Evolutionary conservation across 2,329 filamentous ascomycete species (phyloP).

Genomic region (Aphanocladium album): DNA sequence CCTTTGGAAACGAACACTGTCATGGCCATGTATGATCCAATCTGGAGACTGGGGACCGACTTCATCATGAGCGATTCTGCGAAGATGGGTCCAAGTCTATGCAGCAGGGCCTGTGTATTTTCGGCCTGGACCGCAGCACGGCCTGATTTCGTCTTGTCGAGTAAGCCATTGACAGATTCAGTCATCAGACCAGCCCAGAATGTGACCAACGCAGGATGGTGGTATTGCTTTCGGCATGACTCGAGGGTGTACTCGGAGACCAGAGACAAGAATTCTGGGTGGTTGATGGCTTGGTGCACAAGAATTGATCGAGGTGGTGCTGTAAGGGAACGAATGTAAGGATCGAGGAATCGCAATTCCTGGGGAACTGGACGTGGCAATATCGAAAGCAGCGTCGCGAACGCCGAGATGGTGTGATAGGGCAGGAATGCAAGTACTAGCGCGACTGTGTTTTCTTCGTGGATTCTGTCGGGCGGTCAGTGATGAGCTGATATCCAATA

Average conservation of each 20-base stretch:
- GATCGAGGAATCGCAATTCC: conserved; percentile 77
- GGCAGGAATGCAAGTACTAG: conserved; percentile 85
- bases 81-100: conserved; percentile 61
- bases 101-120: conserved; percentile 74
- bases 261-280: conserved; percentile 66
- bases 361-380: conserved; percentile 69
- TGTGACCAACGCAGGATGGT: conserved; percentile 71
- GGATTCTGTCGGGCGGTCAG: conserved; percentile 54
- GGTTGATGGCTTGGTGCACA: conserved; percentile 77
- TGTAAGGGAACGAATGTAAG: conserved; percentile 75
- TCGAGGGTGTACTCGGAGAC: conserved; percentile 76
- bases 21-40: conserved; percentile 88
- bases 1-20: conserved; percentile 82
- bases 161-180: conserved; percentile 76
- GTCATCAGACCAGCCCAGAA: conserved; percentile 91
- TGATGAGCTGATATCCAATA: conserved; percentile 2
- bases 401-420: conserved; percentile 82
- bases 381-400: conserved; percentile 81
- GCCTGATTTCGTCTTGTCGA: conserved; percentile 73
- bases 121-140: conserved; percentile 70
- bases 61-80: conserved; percentile 73
- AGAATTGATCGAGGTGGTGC: conserved; percentile 75
- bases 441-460: conserved; percentile 79
- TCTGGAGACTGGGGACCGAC: conserved; percentile 70
- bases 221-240: conserved; percentile 64